Conservation (phyloP, 176 grass and related monocot genomes). For the Aegilops tauschii region DNA sequence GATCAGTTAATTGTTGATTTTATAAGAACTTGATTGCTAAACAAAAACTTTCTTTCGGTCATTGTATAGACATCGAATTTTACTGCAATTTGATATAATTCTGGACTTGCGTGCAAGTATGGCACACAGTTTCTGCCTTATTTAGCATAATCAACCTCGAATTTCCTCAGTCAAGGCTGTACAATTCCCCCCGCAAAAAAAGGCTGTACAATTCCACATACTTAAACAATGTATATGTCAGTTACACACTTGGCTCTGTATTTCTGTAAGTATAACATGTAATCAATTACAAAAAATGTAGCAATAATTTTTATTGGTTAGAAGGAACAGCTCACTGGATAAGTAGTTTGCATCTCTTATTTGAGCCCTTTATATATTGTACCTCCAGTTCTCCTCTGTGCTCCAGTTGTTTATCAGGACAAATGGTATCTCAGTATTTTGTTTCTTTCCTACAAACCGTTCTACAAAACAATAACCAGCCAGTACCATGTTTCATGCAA, state of each 20-base stretch:
- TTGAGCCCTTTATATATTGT: slow-evolving; percentile 4
- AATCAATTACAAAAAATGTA: not conserved
- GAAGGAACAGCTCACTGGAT: not conserved
- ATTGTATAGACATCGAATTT: not conserved
- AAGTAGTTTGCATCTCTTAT: not conserved
- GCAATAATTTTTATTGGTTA: not conserved
- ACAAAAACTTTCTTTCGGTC: not conserved
- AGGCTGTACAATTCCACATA: not conserved
- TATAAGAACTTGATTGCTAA: slow-evolving; percentile 1
- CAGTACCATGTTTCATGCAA: slow-evolving; percentile 17
- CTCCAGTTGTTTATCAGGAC: not conserved
- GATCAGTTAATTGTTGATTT: not conserved
- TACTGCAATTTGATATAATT: not conserved
- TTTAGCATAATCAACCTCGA: not conserved
- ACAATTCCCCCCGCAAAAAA: not conserved
- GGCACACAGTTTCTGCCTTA: not conserved
- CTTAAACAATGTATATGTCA: not conserved
- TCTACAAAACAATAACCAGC: slow-evolving; percentile 13
- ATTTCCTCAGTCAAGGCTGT: slow-evolving; percentile 3
- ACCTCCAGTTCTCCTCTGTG: slow-evolving; percentile 19
- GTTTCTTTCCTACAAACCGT: not conserved
- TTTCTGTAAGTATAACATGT: not conserved
- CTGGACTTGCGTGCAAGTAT: not conserved
- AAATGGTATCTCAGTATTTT: not conserved
- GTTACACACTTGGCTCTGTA: not conserved